Base-by-base conservation (phyloP, 306 rosid genomes). In the Ammopiptanthus mongolicus region DNA sequence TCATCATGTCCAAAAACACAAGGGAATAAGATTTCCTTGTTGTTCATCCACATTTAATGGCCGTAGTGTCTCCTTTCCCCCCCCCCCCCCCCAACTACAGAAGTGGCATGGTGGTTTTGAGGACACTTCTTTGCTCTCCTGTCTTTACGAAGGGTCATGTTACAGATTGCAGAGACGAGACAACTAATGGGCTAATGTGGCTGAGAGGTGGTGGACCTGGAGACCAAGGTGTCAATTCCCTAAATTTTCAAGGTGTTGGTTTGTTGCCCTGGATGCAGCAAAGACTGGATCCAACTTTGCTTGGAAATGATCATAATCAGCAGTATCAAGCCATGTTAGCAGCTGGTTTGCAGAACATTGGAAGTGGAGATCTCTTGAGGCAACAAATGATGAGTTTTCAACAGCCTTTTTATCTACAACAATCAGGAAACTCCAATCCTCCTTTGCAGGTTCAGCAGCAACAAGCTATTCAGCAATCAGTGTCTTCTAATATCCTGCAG, bases 261-360 rank as follows among this genome's bases (percentile, higher is more conserved):
- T 68, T 88, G 83, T 76, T 84, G 74, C 97, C 97, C 0, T 92
- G 96, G 97, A 87, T 88, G 89, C 96, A 90, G 77, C 97, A 88
- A 83, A 82, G 93, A 79, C 18, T 90, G 68, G 93, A 90, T 78
- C 83, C 97, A 13, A 19, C 90, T 5, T 25, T 90, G 76, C 78
- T 86, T 4, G 91, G 93, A 68, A 86, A 77, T 71, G 91, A 90
- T 76, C 88, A 78, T 8, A 86, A 77, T 81, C 96, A 84, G 81
- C 97, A 89, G 75, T 87, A 86, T 79, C 93, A 92, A 74, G 88
- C 96, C 61, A 84, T 90, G 91, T 62, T 92, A 77, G 89, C 97
- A 55, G 81, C 91, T 79, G 93, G 96, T 74, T 74, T 88, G 79
- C 96, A 80, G 65, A 90, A 84, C 81, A 19, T 78, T 14, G 96